Conservation (phyloP, 495 filamentous ascomycete species). For the Penicillium herquei region DNA sequence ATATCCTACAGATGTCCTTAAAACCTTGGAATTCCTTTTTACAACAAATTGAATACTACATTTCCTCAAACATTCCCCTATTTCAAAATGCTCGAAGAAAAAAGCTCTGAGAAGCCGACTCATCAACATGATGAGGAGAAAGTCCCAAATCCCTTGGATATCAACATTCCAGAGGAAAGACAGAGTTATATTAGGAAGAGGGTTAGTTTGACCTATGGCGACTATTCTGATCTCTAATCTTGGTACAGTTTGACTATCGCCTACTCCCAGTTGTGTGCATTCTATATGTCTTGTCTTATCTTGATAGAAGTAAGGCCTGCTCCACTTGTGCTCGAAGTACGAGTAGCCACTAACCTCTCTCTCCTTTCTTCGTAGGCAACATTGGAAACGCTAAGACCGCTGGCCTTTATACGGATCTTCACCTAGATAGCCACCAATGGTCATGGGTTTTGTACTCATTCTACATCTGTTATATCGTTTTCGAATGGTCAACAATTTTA, state of each 20-base stretch:
- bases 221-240: not conserved
- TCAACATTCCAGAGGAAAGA: conserved; percentile 2
- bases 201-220: not conserved
- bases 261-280: conserved; percentile 29
- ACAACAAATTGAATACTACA: not conserved
- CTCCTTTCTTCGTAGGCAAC: conserved; percentile 31
- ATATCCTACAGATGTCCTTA: not conserved
- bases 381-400: conserved; percentile 59
- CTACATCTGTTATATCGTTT: conserved; percentile 47
- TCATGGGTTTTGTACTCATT: conserved; percentile 70
- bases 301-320: conserved; percentile 14
- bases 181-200: conserved; percentile 18
- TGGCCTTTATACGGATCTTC: conserved; percentile 52
- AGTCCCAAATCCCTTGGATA: not conserved
- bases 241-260: conserved; percentile 21
- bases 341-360: not conserved
- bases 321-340: not conserved
- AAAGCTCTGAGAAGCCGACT: not conserved
- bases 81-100: not conserved
- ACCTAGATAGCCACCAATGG: conserved; percentile 45
- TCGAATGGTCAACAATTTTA: conserved; percentile 30
- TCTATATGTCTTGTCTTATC: conserved; percentile 29
- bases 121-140: not conserved
- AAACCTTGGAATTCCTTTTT: not conserved
- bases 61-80: not conserved